A percentile compares a stretch with the other conserved stretches of the same genome.
phyloP scores from a whole-genome alignment of 2,329 filamentous ascomycete species.

The Sporothrix curviconia region DNA sequence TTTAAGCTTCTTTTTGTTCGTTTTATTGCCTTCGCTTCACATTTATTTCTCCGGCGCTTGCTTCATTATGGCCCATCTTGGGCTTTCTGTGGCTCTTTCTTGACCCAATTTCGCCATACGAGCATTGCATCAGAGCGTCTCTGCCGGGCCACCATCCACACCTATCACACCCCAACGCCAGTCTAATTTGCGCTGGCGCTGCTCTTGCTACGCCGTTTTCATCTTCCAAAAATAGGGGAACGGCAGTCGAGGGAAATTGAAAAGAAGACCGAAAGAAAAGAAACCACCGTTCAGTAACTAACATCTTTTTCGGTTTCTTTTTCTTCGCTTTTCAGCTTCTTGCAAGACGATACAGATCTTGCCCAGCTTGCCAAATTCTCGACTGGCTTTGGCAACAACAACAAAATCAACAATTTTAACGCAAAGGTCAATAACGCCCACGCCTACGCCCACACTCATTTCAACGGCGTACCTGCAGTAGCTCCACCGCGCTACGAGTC shows the following conservation, averaged over 20 bases:
- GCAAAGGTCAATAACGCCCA: not conserved
- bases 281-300: not conserved
- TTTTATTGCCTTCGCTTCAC: not conserved
- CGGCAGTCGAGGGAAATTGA: not conserved
- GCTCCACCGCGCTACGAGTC: constrained; percentile 18
- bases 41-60: not conserved
- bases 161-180: too few relatives aligned
- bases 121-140: too few relatives aligned
- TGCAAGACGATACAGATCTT: constrained; percentile 2
- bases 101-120: too few relatives aligned
- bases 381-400: not conserved
- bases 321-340: not conserved
- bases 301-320: not conserved
- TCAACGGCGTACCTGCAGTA: constrained; percentile 12
- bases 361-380: not conserved
- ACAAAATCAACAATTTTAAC: not conserved
- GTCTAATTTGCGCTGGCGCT: not conserved
- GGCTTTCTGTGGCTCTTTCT: too few relatives aligned
- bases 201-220: not conserved
- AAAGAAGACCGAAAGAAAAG: not conserved
- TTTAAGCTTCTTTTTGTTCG: not conserved
- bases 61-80: too few relatives aligned
- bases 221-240: not conserved
- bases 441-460: not conserved
- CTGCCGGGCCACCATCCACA: too few relatives aligned